Percentiles rank a stretch among this genome's conserved stretches.
Conservation (phyloP, 306 rosid genomes). For the Quercus berberidifolia region DNA sequence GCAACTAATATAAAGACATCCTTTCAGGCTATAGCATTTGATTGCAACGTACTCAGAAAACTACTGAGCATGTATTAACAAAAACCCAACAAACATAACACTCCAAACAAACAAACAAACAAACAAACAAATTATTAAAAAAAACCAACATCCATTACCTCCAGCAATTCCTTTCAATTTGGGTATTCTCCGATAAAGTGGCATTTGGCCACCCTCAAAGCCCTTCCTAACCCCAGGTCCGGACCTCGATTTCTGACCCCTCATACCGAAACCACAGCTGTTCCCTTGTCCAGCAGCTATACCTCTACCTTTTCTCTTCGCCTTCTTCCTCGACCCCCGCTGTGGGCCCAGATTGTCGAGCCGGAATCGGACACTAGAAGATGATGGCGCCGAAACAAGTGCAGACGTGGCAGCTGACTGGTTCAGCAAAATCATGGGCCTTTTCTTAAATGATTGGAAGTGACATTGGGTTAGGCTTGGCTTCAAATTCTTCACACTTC, state of each 20-base stretch:
- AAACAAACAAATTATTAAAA: neutral
- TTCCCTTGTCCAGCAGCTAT: constrained; percentile 92
- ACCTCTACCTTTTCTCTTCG: constrained; percentile 89
- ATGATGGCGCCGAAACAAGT: neutral
- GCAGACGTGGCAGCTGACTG: constrained; percentile 20
- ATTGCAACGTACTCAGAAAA: neutral
- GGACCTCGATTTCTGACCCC: constrained; percentile 95
- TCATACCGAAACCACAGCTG: constrained; percentile 99
- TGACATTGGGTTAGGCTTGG: constrained; percentile 32
- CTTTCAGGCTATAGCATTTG: neutral
- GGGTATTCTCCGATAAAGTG: constrained; percentile 86
- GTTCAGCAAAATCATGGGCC: constrained; percentile 28
- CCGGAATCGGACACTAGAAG: constrained; percentile 50
- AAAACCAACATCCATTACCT: constrained; percentile 36
- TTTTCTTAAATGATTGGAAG: constrained; percentile 29
- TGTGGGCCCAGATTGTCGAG: constrained; percentile 91
- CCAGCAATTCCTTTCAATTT: constrained; percentile 93
- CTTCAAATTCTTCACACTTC: constrained; percentile 43
- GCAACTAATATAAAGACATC: neutral
- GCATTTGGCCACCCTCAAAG: constrained; percentile 98
- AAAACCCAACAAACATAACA: neutral
- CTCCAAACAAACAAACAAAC: neutral
- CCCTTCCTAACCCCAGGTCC: constrained; percentile 86
- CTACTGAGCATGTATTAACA: neutral
- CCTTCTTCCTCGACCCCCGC: constrained; percentile 85